These are phyloP conservation scores for Elsinoe batatas DNA, from an alignment of 2,329 filamentous ascomycete genomes.

Conservation along the genomic window DNA sequence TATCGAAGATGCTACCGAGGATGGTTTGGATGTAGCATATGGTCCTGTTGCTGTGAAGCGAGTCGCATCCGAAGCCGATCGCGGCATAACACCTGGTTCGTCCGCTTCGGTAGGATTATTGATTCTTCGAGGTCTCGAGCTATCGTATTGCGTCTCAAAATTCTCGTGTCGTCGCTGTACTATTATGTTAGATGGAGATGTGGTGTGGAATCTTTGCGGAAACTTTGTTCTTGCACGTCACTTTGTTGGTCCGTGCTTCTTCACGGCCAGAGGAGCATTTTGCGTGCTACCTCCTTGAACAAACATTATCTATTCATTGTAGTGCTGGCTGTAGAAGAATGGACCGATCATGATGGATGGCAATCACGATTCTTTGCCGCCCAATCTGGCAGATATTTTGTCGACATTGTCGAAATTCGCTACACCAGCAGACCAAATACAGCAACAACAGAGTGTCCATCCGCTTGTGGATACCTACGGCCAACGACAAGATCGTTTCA, in stretches of 20 bases:
- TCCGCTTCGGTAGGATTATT: background rate
- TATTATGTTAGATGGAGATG: background rate
- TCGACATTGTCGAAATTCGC: conserved; percentile 25
- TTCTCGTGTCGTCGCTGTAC: background rate
- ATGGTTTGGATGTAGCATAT: conserved; percentile 57
- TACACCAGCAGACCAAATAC: background rate
- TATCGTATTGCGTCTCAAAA: background rate
- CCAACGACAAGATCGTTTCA: background rate
- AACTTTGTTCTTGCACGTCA: conserved; percentile 8
- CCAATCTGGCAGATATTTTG: conserved; percentile 27
- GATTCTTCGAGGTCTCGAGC: conserved; percentile 13
- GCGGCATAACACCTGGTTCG: conserved; percentile 37
- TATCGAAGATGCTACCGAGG: conserved; percentile 24
- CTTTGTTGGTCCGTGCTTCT: conserved; percentile 6
- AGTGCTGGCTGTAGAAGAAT: too few relatives aligned
- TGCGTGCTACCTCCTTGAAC: too few relatives aligned
- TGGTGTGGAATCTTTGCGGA: background rate
- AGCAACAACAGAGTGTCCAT: background rate
- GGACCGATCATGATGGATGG: conserved; percentile 23
- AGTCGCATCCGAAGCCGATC: conserved; percentile 69
- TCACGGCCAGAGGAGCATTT: background rate
- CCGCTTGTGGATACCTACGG: background rate
- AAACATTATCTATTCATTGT: background rate
- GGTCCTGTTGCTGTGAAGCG: conserved; percentile 63
- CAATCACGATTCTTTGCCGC: conserved; percentile 15